Conservation (phyloP, 192 early-diverging fungal genomes). For the Phlyctochytrium arcticum region DNA sequence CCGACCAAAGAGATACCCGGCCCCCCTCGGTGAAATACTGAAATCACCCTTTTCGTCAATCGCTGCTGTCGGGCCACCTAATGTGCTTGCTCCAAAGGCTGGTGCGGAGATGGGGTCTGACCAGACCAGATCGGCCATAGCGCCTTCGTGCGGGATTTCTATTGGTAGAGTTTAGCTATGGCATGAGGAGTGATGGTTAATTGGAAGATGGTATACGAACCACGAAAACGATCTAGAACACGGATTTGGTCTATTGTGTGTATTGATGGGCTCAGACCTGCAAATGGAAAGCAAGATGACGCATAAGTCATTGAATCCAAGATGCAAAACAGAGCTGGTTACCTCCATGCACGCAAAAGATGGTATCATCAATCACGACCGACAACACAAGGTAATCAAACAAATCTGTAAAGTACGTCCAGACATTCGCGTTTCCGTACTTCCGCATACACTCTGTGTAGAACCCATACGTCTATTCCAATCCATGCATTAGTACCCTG, state of each 20-base stretch:
- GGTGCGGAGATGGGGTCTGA: slow-evolving; percentile 63
- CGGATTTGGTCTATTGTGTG: slow-evolving; percentile 85
- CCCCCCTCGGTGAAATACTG: slow-evolving; percentile 78
- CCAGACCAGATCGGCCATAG: slow-evolving; percentile 96
- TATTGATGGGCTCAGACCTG: slow-evolving; percentile 74
- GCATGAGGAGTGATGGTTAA: background rate
- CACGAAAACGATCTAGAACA: slow-evolving; percentile 78
- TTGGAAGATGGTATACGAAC: slow-evolving; percentile 27
- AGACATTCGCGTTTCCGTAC: slow-evolving; percentile 78
- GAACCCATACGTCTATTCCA: slow-evolving; percentile 81
- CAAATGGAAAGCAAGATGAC: background rate
- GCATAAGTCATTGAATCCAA: background rate
- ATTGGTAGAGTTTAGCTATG: no score
- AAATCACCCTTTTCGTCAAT: slow-evolving; percentile 74
- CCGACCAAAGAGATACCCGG: slow-evolving; percentile 83
- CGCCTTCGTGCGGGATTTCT: slow-evolving; percentile 92
- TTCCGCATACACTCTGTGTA: slow-evolving; percentile 89
- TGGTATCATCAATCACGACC: slow-evolving; percentile 81
- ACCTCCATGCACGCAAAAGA: slow-evolving; percentile 96
- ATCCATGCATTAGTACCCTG: no score
- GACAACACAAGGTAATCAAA: slow-evolving; percentile 91
- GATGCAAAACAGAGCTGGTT: background rate
- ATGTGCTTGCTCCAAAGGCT: background rate
- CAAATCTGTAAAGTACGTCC: slow-evolving; percentile 89
- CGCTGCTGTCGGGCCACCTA: slow-evolving; percentile 11